Conservation (phyloP, 805 yeast species). For the Yamadazyma phyllophila region DNA sequence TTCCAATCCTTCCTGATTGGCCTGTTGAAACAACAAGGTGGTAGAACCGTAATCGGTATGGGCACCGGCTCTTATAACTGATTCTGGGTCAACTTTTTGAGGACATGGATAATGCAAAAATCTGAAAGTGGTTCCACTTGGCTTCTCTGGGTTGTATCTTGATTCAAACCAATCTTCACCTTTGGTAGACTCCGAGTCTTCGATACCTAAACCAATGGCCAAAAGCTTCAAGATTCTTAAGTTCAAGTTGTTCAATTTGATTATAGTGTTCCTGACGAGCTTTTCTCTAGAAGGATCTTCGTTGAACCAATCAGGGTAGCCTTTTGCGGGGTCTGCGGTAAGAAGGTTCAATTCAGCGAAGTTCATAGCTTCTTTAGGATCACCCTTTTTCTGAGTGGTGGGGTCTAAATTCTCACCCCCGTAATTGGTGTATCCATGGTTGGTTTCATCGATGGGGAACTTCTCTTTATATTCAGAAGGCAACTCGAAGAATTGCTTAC, state of each 20-base stretch:
- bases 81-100: conserved; percentile 46
- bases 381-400: conserved; percentile 40
- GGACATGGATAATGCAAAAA: conserved; percentile 71
- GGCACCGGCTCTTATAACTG: conserved; percentile 74
- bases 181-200: conserved; percentile 34
- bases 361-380: conserved; percentile 70
- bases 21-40: conserved; percentile 68
- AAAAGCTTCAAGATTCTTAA: conserved; percentile 51
- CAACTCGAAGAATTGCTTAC: conserved; percentile 49
- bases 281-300: conserved; percentile 38
- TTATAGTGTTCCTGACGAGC: conserved; percentile 33
- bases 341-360: conserved; percentile 53
- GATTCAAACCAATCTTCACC: conserved; percentile 60
- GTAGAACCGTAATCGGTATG: conserved; percentile 83
- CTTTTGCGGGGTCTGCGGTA: conserved; percentile 40
- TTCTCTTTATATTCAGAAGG: conserved; percentile 51
- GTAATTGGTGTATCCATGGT: conserved; percentile 59
- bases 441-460: conserved; percentile 50
- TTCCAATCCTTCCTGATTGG: conserved; percentile 72
- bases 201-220: conserved; percentile 63
- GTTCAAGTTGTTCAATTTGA: conserved; percentile 51
- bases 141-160: conserved; percentile 51
- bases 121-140: conserved; percentile 66
- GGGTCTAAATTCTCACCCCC: conserved; percentile 53
- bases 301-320: conserved; percentile 52